A percentile compares a stretch with the other conserved stretches of the same genome.
Evolutionary conservation across 75 land plant genomes (phyloP).

Genomic region (Cunninghamia lanceolata): DNA sequence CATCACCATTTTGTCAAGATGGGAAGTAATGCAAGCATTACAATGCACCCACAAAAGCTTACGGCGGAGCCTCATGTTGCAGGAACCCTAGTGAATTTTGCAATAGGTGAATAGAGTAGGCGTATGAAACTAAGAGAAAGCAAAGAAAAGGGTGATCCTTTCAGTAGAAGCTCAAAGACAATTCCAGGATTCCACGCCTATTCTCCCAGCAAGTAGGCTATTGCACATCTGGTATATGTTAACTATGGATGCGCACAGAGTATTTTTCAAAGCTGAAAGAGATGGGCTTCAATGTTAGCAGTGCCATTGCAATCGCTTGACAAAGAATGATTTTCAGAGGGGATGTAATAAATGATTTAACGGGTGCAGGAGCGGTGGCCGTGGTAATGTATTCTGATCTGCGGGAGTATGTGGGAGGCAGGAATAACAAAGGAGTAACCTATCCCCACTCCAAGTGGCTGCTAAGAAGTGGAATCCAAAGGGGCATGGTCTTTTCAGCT

Average conservation of each 20-base stretch:
- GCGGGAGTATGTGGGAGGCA: constrained; percentile 41
- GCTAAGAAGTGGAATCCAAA: constrained; percentile 74
- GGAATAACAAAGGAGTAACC: constrained; percentile 16
- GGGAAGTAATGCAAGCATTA: no score
- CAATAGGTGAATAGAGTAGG: constrained; percentile 51
- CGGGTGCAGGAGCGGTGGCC: constrained; percentile 59
- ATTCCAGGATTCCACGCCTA: constrained; percentile 37
- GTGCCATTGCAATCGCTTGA: no score
- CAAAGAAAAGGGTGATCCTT: constrained; percentile 7
- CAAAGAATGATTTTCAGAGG: no score
- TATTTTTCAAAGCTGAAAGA: no score
- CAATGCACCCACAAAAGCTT: constrained; percentile 41
- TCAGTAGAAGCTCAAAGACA: neutral
- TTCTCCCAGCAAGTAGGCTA: constrained; percentile 32
- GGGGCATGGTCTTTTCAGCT: constrained; percentile 64
- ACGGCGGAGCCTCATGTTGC: constrained; percentile 68
- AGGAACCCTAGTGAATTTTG: constrained; percentile 46
- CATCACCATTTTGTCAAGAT: neutral
- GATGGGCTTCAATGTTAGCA: no score
- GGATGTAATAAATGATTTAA: no score
- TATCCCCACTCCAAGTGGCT: constrained; percentile 65
- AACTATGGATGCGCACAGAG: constrained; percentile 21
- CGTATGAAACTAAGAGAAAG: constrained; percentile 30
- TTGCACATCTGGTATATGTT: constrained; percentile 30
- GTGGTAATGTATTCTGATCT: constrained; percentile 62